Percentiles rank a stretch among this genome's conserved stretches.
Conservation (phyloP, 192 early-diverging fungal genomes). For the Coemansia sp. region DNA sequence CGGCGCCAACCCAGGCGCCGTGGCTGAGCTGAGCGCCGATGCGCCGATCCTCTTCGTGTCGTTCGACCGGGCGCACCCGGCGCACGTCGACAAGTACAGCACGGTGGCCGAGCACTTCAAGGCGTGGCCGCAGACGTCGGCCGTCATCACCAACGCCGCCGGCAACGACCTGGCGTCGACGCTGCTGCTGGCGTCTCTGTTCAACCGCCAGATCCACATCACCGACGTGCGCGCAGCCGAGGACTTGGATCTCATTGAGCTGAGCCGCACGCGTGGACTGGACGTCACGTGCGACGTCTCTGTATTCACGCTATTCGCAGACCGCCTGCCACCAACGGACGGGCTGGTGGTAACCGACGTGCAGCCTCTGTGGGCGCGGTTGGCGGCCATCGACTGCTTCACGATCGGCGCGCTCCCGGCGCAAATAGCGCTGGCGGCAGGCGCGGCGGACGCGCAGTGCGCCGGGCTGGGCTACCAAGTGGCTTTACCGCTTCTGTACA, state of each 20-base stretch:
- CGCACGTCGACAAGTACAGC: constrained; percentile 57
- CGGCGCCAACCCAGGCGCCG: constrained; percentile 61
- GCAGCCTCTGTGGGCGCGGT: constrained; percentile 79
- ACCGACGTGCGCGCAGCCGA: constrained; percentile 75
- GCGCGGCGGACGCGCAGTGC: constrained; percentile 5
- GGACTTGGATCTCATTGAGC: constrained; percentile 81
- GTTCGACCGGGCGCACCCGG: constrained; percentile 48
- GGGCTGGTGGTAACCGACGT: constrained; percentile 20
- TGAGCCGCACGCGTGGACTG: constrained; percentile 84
- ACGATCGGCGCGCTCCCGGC: constrained; percentile 73
- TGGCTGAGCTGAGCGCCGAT: constrained; percentile 42
- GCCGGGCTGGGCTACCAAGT: constrained; percentile 44
- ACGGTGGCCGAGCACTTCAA: constrained; percentile 74
- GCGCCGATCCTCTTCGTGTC: constrained; percentile 63
- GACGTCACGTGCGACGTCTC: constrained; percentile 92
- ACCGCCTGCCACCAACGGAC: constrained; percentile 24
- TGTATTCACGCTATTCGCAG: constrained; percentile 76
- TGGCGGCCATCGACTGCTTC: constrained; percentile 89
- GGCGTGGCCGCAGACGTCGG: constrained; percentile 71
- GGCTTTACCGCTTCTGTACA: constrained; percentile 67
- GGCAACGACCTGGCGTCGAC: constrained; percentile 86
- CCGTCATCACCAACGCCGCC: constrained; percentile 81
- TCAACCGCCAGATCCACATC: constrained; percentile 83
- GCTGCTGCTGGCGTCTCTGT: constrained; percentile 81
- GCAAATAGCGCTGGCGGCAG: constrained; percentile 49